phyloP scores from a whole-genome alignment of 257 asterid genomes.

The Fraxinus anomala region DNA sequence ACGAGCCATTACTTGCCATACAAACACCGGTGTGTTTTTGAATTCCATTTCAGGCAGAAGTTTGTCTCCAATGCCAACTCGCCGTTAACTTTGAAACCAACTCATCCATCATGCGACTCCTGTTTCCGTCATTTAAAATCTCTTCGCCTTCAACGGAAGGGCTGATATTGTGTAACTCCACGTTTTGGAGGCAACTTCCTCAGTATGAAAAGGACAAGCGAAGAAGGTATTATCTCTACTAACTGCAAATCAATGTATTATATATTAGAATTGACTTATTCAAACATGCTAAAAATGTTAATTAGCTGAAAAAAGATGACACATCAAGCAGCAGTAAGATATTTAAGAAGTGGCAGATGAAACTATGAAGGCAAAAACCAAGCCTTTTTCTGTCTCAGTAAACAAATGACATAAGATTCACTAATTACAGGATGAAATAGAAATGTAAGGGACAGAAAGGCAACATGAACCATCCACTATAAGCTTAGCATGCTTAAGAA shows the following conservation, averaged over 20 bases:
- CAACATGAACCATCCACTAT: not conserved
- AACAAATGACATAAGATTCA: not conserved
- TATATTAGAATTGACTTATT: not conserved
- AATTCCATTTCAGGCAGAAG: not conserved
- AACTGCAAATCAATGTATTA: slow-evolving; percentile 47
- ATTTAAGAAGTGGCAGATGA: not conserved
- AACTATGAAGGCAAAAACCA: not conserved
- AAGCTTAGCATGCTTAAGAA: not conserved
- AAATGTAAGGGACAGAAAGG: not conserved
- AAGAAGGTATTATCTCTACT: slow-evolving; percentile 86
- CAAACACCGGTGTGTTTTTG: not conserved
- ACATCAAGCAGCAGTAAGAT: not conserved
- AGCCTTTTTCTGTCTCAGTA: not conserved
- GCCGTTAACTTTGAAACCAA: too few species aligned
- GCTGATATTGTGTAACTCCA: slow-evolving; percentile 88
- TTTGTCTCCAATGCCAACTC: not conserved
- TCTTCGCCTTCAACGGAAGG: slow-evolving; percentile 59
- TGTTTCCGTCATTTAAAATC: not conserved
- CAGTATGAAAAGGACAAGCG: slow-evolving; percentile 91
- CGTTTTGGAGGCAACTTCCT: slow-evolving; percentile 96
- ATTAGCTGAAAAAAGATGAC: not conserved
- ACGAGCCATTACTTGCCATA: not conserved
- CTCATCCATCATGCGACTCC: slow-evolving; percentile 20
- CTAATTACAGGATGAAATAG: not conserved
- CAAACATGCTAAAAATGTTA: slow-evolving; percentile 7